phyloP scores from a whole-genome alignment of 257 asterid species.

The Nicotiana knightiana region DNA sequence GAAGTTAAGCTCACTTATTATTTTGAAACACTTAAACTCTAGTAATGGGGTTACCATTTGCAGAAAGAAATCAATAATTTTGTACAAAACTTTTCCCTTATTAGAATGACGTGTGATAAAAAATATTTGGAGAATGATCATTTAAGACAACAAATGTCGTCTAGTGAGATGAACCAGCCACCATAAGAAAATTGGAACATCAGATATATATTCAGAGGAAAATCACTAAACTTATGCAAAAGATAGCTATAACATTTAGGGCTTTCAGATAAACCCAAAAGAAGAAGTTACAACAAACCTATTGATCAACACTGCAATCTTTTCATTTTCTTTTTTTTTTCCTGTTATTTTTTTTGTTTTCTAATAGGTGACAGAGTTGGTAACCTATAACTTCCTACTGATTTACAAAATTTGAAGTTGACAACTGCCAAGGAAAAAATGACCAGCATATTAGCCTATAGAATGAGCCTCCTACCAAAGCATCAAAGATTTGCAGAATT shows the following conservation, averaged over 20 bases:
- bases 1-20: background rate
- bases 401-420: background rate
- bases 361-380: background rate
- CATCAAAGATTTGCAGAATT: slow-evolving; percentile 1
- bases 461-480: background rate
- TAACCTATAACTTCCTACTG: background rate
- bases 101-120: background rate
- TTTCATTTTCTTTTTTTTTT: background rate
- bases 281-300: background rate
- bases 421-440: background rate
- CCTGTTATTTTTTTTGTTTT: no score
- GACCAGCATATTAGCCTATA: background rate
- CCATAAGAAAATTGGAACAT: background rate
- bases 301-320: background rate
- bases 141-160: background rate
- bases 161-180: background rate
- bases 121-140: background rate
- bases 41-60: background rate
- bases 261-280: background rate
- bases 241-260: background rate
- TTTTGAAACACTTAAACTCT: background rate
- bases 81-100: background rate
- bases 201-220: background rate
- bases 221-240: background rate
- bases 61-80: background rate